These are phyloP conservation scores for Silene vulgaris DNA, from an alignment of 179 eudicot species.

Conservation along the genomic window DNA sequence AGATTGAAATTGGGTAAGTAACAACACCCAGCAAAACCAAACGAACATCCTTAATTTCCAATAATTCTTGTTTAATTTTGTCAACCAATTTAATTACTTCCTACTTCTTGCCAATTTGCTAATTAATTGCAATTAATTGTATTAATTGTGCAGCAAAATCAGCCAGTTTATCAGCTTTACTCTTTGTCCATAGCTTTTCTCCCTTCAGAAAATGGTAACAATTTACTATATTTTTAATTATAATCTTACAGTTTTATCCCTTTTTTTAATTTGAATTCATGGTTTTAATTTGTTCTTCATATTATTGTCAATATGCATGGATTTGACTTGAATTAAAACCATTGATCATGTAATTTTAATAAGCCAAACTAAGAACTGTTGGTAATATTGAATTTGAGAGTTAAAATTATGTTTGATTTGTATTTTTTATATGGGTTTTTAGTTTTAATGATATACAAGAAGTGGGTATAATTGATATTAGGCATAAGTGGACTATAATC, in stretches of 20 bases:
- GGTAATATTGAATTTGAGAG: not conserved
- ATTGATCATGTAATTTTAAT: not conserved
- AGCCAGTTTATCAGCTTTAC: constrained; percentile 6
- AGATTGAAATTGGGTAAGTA: constrained; percentile 8
- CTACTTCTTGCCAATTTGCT: not conserved
- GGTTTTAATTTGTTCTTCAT: constrained; percentile 26
- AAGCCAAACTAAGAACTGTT: not conserved
- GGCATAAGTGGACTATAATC: not conserved
- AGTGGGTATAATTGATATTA: not conserved
- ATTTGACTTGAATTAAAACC: not conserved
- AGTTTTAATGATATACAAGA: not conserved
- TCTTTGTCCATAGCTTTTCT: not conserved
- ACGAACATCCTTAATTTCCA: not conserved
- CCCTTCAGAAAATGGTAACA: constrained; percentile 17
- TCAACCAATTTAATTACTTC: not conserved
- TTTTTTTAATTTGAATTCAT: not conserved
- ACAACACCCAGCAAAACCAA: not conserved
- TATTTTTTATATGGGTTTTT: not conserved
- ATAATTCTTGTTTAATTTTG: not conserved
- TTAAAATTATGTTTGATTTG: constrained; percentile 1
- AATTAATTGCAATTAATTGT: not conserved
- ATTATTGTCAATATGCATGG: not conserved
- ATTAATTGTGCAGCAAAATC: constrained; percentile 5
- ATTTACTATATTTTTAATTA: too few species aligned
- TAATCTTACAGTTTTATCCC: not conserved